Base-by-base conservation (phyloP, 345 rosid species). In the Melaleuca alternifolia region DNA sequence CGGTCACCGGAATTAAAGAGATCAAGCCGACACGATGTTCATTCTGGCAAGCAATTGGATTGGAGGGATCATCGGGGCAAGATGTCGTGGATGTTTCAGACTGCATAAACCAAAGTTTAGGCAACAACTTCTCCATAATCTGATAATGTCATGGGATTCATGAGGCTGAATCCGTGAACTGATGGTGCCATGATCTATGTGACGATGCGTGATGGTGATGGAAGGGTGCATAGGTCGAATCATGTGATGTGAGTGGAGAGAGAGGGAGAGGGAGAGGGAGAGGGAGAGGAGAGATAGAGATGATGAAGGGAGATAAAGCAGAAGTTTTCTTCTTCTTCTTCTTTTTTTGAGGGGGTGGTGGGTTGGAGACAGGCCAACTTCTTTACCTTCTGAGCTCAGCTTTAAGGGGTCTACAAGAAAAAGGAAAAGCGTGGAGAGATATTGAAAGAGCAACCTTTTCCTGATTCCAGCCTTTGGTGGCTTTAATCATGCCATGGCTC, bases 401-500 rank as follows among this genome's bases (percentile, higher is more conserved):
- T 54, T 87, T 89, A 84, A 48, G 41, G 81, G 89, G 92, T 86
- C 86, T 79, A 50, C 81, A 82, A 90, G 89, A 87, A 87, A 33
- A n/a, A 54, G 53, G 65, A 61, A 87, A 87, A 51, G 82, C 33
- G 24, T 51, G 50, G 83, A 33, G 89, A 54, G 53, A 85, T 9
- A 62, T 82, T 54, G 54, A 10, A 57, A 44, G 51, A 86, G 37
- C 51, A 30, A 41, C 21, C 65, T 59, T 41, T 57, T 51, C 76
- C 51, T 86, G 23, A n/a, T 65, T 62, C 56, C 86, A 61, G 87
- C 83, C 65, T 28, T 83, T 12, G 50, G 88, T 89, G 88, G 83
- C 89, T 92, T 92, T 87, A 93, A 93, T 93, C 89, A 92, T 90
- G 83, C 46, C 52, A 44, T 65, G 84, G 53, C 85, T 81, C 90